A percentile compares a stretch with the other conserved stretches of the same genome.
Evolutionary conservation across 768 basidiomycete genomes (phyloP).

Genomic region (Podaxis sp.): DNA sequence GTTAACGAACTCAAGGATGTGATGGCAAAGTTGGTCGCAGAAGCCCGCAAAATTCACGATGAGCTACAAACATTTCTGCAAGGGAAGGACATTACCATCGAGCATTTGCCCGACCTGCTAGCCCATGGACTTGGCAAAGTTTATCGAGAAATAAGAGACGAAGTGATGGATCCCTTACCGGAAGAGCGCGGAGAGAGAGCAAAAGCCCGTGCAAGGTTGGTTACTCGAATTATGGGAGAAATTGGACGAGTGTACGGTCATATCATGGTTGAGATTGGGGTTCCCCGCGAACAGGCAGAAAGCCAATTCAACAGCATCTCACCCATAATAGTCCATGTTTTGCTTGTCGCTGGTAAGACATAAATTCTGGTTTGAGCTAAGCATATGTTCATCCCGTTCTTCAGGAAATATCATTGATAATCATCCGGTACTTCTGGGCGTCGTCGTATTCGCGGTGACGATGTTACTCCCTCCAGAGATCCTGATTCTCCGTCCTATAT

Average conservation of each 20-base stretch:
- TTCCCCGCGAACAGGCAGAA: slow-evolving; percentile 12
- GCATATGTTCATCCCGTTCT: too few species aligned
- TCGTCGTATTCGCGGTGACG: slow-evolving; percentile 25
- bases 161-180: slow-evolving; percentile 14
- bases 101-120: not conserved
- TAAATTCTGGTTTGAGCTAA: too few species aligned
- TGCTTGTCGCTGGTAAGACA: slow-evolving; percentile 13
- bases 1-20: not conserved
- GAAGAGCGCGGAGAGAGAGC: slow-evolving; percentile 8
- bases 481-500: slow-evolving; percentile 28
- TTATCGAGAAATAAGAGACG: slow-evolving; percentile 3
- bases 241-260: slow-evolving; percentile 6
- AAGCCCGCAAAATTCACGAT: not conserved
- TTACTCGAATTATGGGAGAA: not conserved
- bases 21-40: not conserved
- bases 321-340: not conserved
- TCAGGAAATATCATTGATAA: slow-evolving; percentile 37
- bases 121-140: not conserved
- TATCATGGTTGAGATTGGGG: not conserved
- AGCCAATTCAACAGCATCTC: not conserved
- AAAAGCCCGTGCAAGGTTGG: not conserved
- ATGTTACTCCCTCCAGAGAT: slow-evolving; percentile 28
- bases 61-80: not conserved
- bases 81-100: not conserved
- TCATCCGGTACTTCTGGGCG: slow-evolving; percentile 29